Conservation (phyloP, 768 basidiomycete species). For the Ramaria sp. region DNA sequence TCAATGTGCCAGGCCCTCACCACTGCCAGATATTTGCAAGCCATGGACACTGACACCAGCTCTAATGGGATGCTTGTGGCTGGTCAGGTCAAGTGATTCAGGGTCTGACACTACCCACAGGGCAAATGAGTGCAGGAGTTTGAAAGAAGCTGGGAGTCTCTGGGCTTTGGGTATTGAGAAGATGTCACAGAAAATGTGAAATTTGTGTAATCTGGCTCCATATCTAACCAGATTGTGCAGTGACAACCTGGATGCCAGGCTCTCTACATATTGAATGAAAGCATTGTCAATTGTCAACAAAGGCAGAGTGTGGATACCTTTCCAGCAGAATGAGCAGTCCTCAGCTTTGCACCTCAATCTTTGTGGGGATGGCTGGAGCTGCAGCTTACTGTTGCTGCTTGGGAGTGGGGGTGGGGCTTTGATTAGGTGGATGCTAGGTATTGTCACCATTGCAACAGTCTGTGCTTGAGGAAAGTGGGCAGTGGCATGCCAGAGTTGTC, state of each 20-base stretch:
- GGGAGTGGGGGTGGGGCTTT: too few relatives aligned
- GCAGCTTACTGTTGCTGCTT: too few relatives aligned
- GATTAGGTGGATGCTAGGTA: too few relatives aligned
- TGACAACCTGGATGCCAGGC: constrained; percentile 15
- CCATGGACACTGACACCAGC: constrained; percentile 13
- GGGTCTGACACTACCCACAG: constrained; percentile 27
- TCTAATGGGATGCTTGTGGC: constrained; percentile 19
- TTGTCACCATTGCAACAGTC: too few relatives aligned
- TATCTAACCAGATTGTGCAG: constrained; percentile 13
- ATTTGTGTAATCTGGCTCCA: constrained; percentile 20
- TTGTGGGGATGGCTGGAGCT: constrained; percentile 14
- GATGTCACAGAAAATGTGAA: constrained; percentile 22
- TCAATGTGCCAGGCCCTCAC: not conserved
- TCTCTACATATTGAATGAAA: constrained; percentile 11
- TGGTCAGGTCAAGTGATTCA: not conserved
- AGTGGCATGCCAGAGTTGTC: too few relatives aligned
- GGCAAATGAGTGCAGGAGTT: constrained; percentile 24
- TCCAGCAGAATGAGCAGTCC: constrained; percentile 22
- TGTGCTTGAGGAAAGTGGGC: too few relatives aligned
- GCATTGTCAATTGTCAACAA: constrained; percentile 15
- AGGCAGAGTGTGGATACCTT: constrained; percentile 22
- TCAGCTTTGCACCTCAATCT: constrained; percentile 16
- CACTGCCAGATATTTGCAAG: not conserved
- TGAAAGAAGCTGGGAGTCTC: constrained; percentile 20
- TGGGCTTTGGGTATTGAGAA: constrained; percentile 20